phyloP scores from a whole-genome alignment of 176 grass and related monocot genomes.

The Triticum turgidum region DNA sequence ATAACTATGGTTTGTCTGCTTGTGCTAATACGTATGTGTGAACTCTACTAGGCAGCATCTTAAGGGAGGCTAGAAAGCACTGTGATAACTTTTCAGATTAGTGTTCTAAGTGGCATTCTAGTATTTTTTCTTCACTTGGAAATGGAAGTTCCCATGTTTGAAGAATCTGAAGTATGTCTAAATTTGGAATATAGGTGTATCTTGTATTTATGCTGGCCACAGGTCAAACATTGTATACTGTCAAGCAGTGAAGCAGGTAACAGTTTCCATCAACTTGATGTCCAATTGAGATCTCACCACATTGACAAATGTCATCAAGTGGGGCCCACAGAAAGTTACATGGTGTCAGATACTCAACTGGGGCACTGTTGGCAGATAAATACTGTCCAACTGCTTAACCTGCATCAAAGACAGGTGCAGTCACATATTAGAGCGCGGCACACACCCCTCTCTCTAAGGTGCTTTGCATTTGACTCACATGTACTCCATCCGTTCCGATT shows the following conservation, averaged over 20 bases:
- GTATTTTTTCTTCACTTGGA: conserved; percentile 24
- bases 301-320: conserved; percentile 56
- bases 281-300: conserved; percentile 42
- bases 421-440: conserved; percentile 55
- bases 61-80: background rate
- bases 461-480: conserved; percentile 34
- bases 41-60: background rate
- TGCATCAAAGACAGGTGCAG: conserved; percentile 67
- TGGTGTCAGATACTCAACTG: conserved; percentile 43
- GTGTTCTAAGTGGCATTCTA: conserved; percentile 9
- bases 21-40: background rate
- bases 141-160: conserved; percentile 28
- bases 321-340: conserved; percentile 45
- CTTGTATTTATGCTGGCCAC: conserved; percentile 54
- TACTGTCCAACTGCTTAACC: conserved; percentile 76
- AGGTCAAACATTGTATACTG: conserved; percentile 40
- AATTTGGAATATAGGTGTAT: conserved; percentile 24
- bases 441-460: conserved; percentile 28
- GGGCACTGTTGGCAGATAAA: conserved; percentile 62
- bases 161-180: conserved; percentile 30
- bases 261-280: conserved; percentile 55
- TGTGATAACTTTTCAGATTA: background rate
- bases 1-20: conserved; percentile 21
- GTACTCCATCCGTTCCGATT: too few relatives aligned
- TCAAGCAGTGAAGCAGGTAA: conserved; percentile 40